A percentile compares a stretch with the other conserved stretches of the same genome.
These are phyloP conservation scores for Carpinus viminea DNA, from an alignment of 306 rosid genomes.

Conservation along the genomic window DNA sequence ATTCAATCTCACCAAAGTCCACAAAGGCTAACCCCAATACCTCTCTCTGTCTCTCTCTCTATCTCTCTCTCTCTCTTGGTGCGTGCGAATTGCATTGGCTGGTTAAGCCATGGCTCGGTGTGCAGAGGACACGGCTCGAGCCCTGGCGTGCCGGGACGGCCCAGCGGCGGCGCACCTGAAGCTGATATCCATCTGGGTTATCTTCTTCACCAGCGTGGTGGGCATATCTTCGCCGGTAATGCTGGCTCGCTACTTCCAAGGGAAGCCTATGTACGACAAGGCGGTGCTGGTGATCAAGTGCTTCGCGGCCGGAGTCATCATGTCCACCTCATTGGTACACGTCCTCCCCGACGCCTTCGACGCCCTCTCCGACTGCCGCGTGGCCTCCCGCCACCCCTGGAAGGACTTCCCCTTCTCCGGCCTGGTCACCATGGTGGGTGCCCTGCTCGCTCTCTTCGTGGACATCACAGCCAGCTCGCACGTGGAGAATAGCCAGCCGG, in stretches of 20 bases:
- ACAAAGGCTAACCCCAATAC: not conserved
- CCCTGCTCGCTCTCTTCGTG: conserved; percentile 57
- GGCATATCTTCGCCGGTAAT: conserved; percentile 79
- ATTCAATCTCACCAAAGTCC: not conserved
- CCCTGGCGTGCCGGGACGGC: conserved; percentile 57
- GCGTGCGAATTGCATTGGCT: not conserved
- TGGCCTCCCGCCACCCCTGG: conserved; percentile 83
- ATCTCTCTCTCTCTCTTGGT: too few species aligned
- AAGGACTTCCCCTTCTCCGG: conserved; percentile 90
- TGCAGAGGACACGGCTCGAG: conserved; percentile 40
- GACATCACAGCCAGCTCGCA: conserved; percentile 82
- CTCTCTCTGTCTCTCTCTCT: not conserved
- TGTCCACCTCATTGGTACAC: conserved; percentile 93
- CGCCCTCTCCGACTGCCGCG: conserved; percentile 84
- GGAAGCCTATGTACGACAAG: conserved; percentile 75
- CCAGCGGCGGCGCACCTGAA: conserved; percentile 70
- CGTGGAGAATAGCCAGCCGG: conserved; percentile 44
- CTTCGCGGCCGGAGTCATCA: conserved; percentile 96
- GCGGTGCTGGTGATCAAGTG: conserved; percentile 70
- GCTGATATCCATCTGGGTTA: conserved; percentile 57
- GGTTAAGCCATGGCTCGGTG: conserved; percentile 47
- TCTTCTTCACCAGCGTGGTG: conserved; percentile 68
- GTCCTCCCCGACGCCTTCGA: conserved; percentile 90
- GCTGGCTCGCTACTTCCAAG: conserved; percentile 71
- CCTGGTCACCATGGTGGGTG: conserved; percentile 71